phyloP scores from a whole-genome alignment of 1,139 yeast genomes.

The Lodderomyces orthopsilosis region DNA sequence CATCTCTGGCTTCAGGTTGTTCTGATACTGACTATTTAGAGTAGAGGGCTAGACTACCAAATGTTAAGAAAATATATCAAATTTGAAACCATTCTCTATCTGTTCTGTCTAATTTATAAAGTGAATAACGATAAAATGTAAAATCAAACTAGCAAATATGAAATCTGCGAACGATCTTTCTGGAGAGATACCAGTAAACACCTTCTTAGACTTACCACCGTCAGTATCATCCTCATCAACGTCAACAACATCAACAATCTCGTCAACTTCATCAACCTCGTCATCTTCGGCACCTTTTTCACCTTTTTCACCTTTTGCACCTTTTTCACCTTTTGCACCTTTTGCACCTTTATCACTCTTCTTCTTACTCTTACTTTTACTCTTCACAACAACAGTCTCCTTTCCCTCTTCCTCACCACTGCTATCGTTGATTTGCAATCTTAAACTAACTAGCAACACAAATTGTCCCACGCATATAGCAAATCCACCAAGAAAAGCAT shows the following conservation, averaged over 20 bases:
- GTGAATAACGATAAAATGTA: constrained; percentile 88
- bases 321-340: constrained; percentile 37
- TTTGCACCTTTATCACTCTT: constrained; percentile 9
- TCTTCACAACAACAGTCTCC: constrained; percentile 3
- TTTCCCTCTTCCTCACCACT: constrained; percentile 10
- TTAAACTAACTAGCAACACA: constrained; percentile 75
- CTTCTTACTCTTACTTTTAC: background rate
- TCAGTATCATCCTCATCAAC: background rate
- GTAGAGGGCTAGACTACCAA: background rate
- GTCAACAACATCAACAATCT: constrained; percentile 34
- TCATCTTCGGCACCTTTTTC: constrained; percentile 25
- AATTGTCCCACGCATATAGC: constrained; percentile 93
- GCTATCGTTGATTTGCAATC: constrained; percentile 60
- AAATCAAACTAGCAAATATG: constrained; percentile 78
- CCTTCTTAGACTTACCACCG: constrained; percentile 14
- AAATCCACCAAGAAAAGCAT: constrained; percentile 94
- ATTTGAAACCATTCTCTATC: no score
- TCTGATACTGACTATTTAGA: no score
- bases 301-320: constrained; percentile 21
- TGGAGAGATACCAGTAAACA: constrained; percentile 59
- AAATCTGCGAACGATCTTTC: constrained; percentile 89
- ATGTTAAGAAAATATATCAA: background rate
- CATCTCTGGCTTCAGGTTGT: no score
- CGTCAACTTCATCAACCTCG: background rate
- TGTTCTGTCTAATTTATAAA: constrained; percentile 63